Evolutionary conservation across 345 rosid genomes (phyloP), one percentile per base, ranked within the genome.

Genomic region (Gossypium stocksii): DNA sequence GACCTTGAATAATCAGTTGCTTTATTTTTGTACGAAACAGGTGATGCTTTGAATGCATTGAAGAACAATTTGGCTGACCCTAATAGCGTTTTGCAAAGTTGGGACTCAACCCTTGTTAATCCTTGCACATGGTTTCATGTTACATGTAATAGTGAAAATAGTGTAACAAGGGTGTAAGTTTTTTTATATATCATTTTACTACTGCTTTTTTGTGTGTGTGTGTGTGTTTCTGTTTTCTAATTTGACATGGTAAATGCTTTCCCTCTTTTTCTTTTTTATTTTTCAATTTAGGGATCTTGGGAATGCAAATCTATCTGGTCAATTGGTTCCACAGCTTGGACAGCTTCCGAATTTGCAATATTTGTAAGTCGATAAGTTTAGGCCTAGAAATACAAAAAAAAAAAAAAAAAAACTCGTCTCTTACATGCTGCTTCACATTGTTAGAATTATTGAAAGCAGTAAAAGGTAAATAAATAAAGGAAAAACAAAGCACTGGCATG

Each of bases 101-200:
- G 60, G 60, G 60, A 56, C 20, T 12, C 60, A 56, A 56, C 60
- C 60, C 60, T 56, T 56, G 60, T 56, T 72, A 87, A 80, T 82
- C 98, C 97, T 9, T 93, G 97, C 83, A 89, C 94, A 23, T 91
- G 98, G 98, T 89, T 87, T 79, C 91, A 93, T 74, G 90, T 93
- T 59, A 91, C 97, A 54, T 93, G 98, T 85, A 89, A 82, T 79
- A 84, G 75, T 77, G 89, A 91, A 27, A 85, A 79, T 70, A 85
- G 87, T n/a, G 97, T 91, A 19, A 85, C 82, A 56, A 90, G 97
- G 64, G 89, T 93, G 98, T 93, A 90, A 86, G 97, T 84, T 76
- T 79, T 25, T 38, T 67, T 61, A 56, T 43, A 11, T 51, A 53
- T 65, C n/a, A 80, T 71, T 49, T 70, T 72, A 45, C 43, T 75